Percentiles rank a stretch among this genome's conserved stretches.
Conservation (phyloP, 1,284 basidiomycete species). For the Apiotrichum akiyoshidainum region DNA sequence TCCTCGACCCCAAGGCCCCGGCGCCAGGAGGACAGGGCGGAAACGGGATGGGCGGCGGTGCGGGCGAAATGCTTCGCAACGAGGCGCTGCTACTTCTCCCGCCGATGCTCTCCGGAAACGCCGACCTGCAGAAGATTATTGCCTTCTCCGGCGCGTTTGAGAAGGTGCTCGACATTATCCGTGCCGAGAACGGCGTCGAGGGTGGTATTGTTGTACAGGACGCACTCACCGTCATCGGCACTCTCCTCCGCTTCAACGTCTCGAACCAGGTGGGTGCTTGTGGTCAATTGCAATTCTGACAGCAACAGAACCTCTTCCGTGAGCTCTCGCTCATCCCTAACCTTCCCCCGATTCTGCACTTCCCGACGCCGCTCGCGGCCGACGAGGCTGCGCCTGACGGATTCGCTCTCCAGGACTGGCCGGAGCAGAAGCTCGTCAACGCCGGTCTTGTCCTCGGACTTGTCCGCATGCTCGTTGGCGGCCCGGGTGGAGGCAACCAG, state of each 20-base stretch:
- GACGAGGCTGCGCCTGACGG: conserved; percentile 75
- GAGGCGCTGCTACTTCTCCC: conserved; percentile 82
- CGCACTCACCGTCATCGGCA: conserved; percentile 78
- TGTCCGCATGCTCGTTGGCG: conserved; percentile 60
- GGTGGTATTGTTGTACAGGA: conserved; percentile 85
- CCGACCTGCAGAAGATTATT: conserved; percentile 94
- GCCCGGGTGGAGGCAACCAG: conserved; percentile 66
- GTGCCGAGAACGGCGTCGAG: conserved; percentile 84
- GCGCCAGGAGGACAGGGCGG: conserved; percentile 16
- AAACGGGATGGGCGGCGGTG: conserved; percentile 40
- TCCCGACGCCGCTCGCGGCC: conserved; percentile 66
- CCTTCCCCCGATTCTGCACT: conserved; percentile 78
- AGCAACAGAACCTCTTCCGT: conserved; percentile 84
- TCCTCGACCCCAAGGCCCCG: conserved; percentile 42
- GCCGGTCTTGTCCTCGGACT: conserved; percentile 73
- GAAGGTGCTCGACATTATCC: conserved; percentile 84
- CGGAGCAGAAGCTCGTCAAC: conserved; percentile 79
- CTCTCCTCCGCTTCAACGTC: conserved; percentile 82
- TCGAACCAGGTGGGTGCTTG: conserved; percentile 78
- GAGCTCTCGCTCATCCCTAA: conserved; percentile 81
- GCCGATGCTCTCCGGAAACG: conserved; percentile 74
- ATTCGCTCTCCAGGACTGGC: conserved; percentile 96
- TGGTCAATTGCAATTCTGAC: background rate
- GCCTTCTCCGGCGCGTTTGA: conserved; percentile 98
- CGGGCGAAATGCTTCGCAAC: conserved; percentile 49